Base-by-base conservation (phyloP, 1,284 basidiomycete genomes). In the Ganoderma lucidum region DNA sequence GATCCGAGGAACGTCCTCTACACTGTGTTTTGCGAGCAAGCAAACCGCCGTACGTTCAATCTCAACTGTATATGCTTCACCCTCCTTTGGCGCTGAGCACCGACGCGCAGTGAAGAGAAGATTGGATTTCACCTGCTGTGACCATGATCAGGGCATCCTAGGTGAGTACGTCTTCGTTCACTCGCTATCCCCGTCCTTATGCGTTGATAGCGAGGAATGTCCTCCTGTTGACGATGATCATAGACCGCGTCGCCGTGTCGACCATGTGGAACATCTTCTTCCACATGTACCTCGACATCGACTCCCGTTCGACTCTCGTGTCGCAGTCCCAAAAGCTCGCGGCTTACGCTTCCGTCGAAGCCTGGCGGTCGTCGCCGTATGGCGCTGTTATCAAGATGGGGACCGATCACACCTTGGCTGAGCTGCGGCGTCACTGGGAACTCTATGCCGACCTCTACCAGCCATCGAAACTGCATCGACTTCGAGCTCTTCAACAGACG, bases 51-150 rank as follows among this genome's bases (percentile, higher is more conserved):
- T 78, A 51, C 58, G 75, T 71, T 6, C 32, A 23, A 48, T 30
- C 41, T 32, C 53, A 35, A 35, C 63, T 1, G 28, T n/a, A 58
- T 59, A 15, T 19, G 8, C 9, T 12, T 41, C 45, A 73, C 53
- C 14, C 8, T 66, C 35, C 41, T 58, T 45, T 35, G 35, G 35
- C 35, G 35, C 35, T 35, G 35, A 35, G 35, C 35, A 35, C 35
- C 35, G 35, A 23, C 30, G 63, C 14, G 14, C 30, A 5, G 69
- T 35, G 63, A n/a, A 73, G 5, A 82, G 85, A 28, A 77, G 71
- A 19, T 71, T 89, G 12, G 88, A 90, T 70, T 82, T 90, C 67
- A 90, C 89, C 1, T 91, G 89, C 67, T 87, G 85, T 69, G 89
- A 90, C 75, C 73, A 81, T 9, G 88, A 91, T 56, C 83, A 87